Percentiles rank a stretch among this genome's conserved stretches.
These are phyloP conservation scores for Rhizopus sp. DNA, from an alignment of 371 early-diverging fungal genomes.

Conservation along the genomic window DNA sequence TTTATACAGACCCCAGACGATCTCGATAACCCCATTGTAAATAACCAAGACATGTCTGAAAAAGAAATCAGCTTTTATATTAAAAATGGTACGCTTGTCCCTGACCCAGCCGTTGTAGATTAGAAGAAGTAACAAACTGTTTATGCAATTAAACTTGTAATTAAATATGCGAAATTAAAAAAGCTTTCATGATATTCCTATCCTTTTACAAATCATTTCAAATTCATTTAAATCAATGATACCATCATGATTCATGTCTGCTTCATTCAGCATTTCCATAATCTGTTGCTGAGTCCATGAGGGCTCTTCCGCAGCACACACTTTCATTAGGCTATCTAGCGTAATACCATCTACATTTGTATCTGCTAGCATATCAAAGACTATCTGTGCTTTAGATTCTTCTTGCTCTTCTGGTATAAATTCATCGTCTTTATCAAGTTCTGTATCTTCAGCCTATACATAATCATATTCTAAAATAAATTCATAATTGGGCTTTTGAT, in stretches of 20 bases:
- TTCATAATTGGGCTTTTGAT: neutral
- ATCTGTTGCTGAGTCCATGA: conserved; percentile 31
- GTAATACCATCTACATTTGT: conserved; percentile 31
- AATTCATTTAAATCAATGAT: conserved; percentile 40
- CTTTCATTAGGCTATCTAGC: conserved; percentile 24
- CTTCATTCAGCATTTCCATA: conserved; percentile 43
- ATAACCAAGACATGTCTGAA: neutral
- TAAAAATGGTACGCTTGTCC: too few relatives aligned
- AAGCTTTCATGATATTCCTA: conserved; percentile 20
- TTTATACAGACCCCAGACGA: neutral
- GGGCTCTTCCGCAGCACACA: conserved; percentile 30
- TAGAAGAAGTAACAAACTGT: neutral
- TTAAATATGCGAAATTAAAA: neutral
- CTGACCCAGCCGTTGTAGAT: too few relatives aligned
- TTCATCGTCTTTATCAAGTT: conserved; percentile 10
- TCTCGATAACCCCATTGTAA: neutral
- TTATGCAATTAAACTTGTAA: neutral
- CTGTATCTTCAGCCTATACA: conserved; percentile 1
- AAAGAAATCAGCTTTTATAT: neutral
- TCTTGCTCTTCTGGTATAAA: conserved; percentile 6
- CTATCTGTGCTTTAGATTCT: conserved; percentile 10
- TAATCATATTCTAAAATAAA: neutral
- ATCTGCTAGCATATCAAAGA: conserved; percentile 28
- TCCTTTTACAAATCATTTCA: conserved; percentile 27
- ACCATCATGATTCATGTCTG: conserved; percentile 44